Evolutionary conservation across 139 green algal species (phyloP).

Genomic region (Zygnema circumcarinatum): DNA sequence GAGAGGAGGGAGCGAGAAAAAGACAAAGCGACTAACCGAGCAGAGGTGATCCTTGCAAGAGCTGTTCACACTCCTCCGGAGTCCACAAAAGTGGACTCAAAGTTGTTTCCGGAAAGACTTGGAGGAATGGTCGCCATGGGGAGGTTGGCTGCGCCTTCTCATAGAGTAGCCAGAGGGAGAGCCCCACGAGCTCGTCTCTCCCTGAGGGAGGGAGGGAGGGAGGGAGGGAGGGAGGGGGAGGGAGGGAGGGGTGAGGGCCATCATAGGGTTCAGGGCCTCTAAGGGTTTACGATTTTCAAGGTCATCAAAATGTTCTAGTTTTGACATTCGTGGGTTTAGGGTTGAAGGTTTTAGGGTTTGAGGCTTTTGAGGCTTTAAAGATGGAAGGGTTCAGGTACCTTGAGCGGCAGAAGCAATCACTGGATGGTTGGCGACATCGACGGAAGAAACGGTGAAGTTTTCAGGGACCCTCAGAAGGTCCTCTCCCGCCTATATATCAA

Average conservation of each 20-base stretch:
- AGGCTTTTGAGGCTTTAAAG: background rate
- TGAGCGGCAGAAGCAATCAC: constrained; percentile 69
- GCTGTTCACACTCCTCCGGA: constrained; percentile 31
- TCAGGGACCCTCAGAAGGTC: constrained; percentile 73
- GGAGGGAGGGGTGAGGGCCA: background rate
- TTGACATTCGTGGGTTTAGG: constrained; percentile 13
- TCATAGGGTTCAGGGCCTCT: background rate
- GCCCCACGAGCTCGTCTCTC: constrained; percentile 77
- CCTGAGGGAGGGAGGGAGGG: constrained; percentile 40
- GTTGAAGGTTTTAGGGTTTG: background rate
- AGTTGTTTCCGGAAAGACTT: constrained; percentile 57
- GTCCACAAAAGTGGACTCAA: constrained; percentile 56
- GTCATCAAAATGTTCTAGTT: background rate
- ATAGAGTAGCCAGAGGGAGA: constrained; percentile 87
- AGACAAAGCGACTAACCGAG: background rate
- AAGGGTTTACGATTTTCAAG: background rate
- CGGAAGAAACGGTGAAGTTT: constrained; percentile 74
- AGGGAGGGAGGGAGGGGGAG: background rate
- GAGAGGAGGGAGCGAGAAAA: background rate
- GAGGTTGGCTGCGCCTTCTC: constrained; percentile 70
- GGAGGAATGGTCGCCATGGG: constrained; percentile 57
- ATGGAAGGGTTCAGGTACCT: constrained; percentile 6
- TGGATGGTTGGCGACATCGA: constrained; percentile 78
- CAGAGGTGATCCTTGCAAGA: constrained; percentile 55
- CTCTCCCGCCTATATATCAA: constrained; percentile 58